Base-by-base conservation (phyloP, 768 basidiomycete genomes). In the Lactifluus pinguis region DNA sequence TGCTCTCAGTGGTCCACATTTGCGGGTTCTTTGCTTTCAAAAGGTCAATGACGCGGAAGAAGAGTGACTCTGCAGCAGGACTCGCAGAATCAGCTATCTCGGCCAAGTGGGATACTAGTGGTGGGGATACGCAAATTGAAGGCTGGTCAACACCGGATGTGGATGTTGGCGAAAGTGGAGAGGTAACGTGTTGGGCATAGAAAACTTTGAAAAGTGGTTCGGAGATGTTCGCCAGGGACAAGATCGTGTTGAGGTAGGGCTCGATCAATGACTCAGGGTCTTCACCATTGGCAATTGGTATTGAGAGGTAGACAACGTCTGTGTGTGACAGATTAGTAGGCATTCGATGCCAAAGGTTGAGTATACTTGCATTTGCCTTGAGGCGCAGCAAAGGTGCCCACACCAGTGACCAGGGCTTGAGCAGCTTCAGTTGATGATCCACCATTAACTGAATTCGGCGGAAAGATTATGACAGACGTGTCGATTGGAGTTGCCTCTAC, bases 381-480 rank as follows among this genome's bases (percentile, higher is more conserved):
- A 0, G 92, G 92, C 21, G 87, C 79, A 5, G 87, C 84, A 75
- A 91, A 75, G 14, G 85, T 85, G 9, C 82, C 85, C 68, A 86
- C 82, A 2, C 92, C 92, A 1, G 83, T 81, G 21, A 88, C 74
- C 38, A 94, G 71, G 1, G 79, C 83, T 50, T 83, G 85, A 4
- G 83, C 78, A 10, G 76, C 74, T 1, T 74, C 74, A 5, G 71
- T 71, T 2, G 77, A 74, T 21, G 84, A 84, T 30, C 76, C 81
- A 44, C 62, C 70, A 1, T 70, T 55, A 8, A 89, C 67, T 0
- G 83, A 80, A 1, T 74, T 75, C 1, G 92, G 92, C 0, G 92
- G 88, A 64, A 92, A 91, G 5, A 92, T 78, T 6, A 93, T 69
- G 14, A 92, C 70, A 2, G 78, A 80, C 15, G 87, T 85, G 68